Evolutionary conservation across 306 rosid genomes (phyloP).

Genomic region (Fragaria nilgerrensis): DNA sequence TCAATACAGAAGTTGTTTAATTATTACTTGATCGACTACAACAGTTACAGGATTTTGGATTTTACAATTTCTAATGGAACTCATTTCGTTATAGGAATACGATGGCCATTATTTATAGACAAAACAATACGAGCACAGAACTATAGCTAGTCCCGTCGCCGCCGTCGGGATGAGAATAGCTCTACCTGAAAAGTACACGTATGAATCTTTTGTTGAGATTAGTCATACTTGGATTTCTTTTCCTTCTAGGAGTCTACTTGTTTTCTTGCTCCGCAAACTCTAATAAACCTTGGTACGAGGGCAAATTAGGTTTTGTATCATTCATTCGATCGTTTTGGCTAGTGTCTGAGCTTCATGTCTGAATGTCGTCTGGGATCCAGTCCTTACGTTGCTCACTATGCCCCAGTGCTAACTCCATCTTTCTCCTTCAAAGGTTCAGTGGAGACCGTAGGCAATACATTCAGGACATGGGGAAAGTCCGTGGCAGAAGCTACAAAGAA

Average conservation of each 20-base stretch:
- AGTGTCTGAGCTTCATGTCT: background rate
- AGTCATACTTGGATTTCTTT: background rate
- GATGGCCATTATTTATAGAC: too few species aligned
- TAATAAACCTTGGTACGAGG: background rate
- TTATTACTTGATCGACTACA: background rate
- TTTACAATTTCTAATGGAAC: background rate
- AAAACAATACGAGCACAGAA: too few species aligned
- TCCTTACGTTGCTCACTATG: background rate
- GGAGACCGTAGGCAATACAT: conserved; percentile 33
- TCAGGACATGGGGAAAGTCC: conserved; percentile 71
- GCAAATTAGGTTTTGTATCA: background rate
- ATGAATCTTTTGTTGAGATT: too few species aligned
- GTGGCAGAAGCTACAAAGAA: conserved; percentile 70
- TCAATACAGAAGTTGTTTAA: background rate
- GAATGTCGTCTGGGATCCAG: background rate
- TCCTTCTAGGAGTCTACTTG: background rate
- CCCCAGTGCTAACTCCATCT: background rate
- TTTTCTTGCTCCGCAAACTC: background rate
- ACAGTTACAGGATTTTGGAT: background rate
- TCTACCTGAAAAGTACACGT: too few species aligned
- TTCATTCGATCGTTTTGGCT: background rate
- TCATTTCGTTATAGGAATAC: too few species aligned
- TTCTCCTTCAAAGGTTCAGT: conserved; percentile 44
- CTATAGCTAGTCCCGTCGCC: too few species aligned
- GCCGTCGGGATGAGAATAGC: too few species aligned